Base-by-base conservation (phyloP, 129 eudicot genomes). In the Saposhnikovia divaricata region DNA sequence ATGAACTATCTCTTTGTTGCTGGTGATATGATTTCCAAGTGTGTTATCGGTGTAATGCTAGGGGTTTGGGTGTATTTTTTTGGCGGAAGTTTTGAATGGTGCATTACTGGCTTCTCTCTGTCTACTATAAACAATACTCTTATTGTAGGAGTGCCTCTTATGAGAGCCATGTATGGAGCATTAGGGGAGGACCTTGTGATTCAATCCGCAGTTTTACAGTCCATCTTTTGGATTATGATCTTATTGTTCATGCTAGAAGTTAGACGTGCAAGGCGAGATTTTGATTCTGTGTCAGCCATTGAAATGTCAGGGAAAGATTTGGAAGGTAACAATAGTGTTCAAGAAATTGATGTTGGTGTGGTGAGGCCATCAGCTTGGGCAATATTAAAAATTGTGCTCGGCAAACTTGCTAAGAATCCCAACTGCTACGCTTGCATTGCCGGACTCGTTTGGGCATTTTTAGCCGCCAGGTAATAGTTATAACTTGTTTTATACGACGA, bases 81-180 rank as follows among this genome's bases (percentile, higher is more conserved):
- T 69, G 21, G 76, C 28, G 75, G 71, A 25, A 43, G 51, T 28
- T 18, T 12, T 4, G 80, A 84, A 12, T 92, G 91, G 97, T 87
- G 89, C 16, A 90, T 90, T 28, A 90, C 97, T 10, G 84, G 74
- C 13, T 92, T 88, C 78, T 88, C 93, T 2, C 23, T 90, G 18
- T 79, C 84, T 16, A 85, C 82, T 28, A 42, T 92, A 63, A 88
- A 38, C 43, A 92, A 90, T 23, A 59, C 93, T 11, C 87, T 92
- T 21, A 86, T 92, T 10, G 90, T 92, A 0, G 93, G 97, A 11
- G 90, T 90, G 23, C 93, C 96, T 0, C 74, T 92, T 39, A 73
- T 90, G 78, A 75, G 77, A 40, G 91, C 93, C 76, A 88, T 92
- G 93, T 90, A 87, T 72, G 93, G 93, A 47, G 48, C 80, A 0